Conservation (phyloP, 2,329 filamentous ascomycete species). For the Periconia digitata region DNA sequence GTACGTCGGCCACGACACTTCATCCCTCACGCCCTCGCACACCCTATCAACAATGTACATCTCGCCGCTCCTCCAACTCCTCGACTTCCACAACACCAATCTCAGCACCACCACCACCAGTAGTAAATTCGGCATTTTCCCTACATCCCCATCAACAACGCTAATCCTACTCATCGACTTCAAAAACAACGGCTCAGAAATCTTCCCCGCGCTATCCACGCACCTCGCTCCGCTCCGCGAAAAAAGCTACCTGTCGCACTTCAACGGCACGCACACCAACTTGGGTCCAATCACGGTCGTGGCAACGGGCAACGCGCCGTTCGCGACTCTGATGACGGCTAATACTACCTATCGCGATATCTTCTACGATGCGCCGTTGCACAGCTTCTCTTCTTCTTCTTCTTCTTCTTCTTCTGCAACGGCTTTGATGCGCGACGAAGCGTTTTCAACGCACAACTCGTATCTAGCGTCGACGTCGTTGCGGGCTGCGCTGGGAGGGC, state of each 20-base stretch:
- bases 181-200: slow-evolving; percentile 42
- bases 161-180: slow-evolving; percentile 58
- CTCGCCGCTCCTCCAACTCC: slow-evolving; percentile 52
- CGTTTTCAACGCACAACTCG: slow-evolving; percentile 52
- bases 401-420: too few relatives aligned
- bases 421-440: too few relatives aligned
- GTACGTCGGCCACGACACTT: slow-evolving; percentile 56
- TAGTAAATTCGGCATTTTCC: slow-evolving; percentile 52
- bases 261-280: slow-evolving; percentile 47
- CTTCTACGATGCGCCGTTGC: slow-evolving; percentile 58
- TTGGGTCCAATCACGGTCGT: slow-evolving; percentile 55
- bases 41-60: slow-evolving; percentile 58
- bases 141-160: slow-evolving; percentile 51
- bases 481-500: slow-evolving; percentile 53
- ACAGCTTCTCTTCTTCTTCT: neutral
- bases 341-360: slow-evolving; percentile 55
- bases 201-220: slow-evolving; percentile 40
- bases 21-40: slow-evolving; percentile 45
- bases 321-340: slow-evolving; percentile 47
- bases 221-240: slow-evolving; percentile 53
- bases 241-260: slow-evolving; percentile 54
- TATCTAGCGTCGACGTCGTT: slow-evolving; percentile 68
- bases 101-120: slow-evolving; percentile 27
- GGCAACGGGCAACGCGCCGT: slow-evolving; percentile 57
- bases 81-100: slow-evolving; percentile 52